Base-by-base conservation (phyloP, 306 rosid species). In the Neltuma alba region DNA sequence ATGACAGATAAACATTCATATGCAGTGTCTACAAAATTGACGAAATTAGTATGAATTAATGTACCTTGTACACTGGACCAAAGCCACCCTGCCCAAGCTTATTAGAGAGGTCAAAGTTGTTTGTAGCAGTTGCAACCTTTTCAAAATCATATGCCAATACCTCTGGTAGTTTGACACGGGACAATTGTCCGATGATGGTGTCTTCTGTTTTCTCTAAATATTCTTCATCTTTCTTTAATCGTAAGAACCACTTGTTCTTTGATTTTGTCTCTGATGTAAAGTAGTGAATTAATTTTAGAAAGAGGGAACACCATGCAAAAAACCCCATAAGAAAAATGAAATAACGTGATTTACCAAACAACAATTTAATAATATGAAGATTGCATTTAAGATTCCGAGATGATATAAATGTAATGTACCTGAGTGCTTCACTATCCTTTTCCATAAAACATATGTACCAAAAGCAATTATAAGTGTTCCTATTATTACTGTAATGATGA, bases 401-500 rank as follows among this genome's bases (percentile, higher is more conserved):
- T 61, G n/a, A 61, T 30, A 61, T 63, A 6, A 63, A 31, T 31
- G n/a, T 31, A 0, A 16, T 25, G 25, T 63, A 83, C 74, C 74
- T 0, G 3, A 44, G 3, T 25, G 42, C 4, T 65, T 66, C 0
- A 27, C 55, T 30, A 6, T 45, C 55, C 77, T 66, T 45, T 38
- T 81, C 83, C 85, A 72, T 47, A 57, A 5, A 30, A 84, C 1
- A 77, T 66, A 84, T 16, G 82, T 54, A 73, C 70, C 18, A 6
- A 42, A 6, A 0, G 69, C 18, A 74, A 77, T 23, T 4, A 77
- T 0, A 28, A 21, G 3, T 8, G 44, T 37, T 81, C 83, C 85
- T 28, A 36, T 21, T 72, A 48, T 66, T 7, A 37, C 76, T n/a
- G 74, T 37, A 3, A 38, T 8, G 0, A 20, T 30, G 48, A 84